Percentiles rank a stretch among this genome's conserved stretches.
These are phyloP conservation scores for Mycena crocata DNA, from an alignment of 768 basidiomycete species.

Conservation along the genomic window DNA sequence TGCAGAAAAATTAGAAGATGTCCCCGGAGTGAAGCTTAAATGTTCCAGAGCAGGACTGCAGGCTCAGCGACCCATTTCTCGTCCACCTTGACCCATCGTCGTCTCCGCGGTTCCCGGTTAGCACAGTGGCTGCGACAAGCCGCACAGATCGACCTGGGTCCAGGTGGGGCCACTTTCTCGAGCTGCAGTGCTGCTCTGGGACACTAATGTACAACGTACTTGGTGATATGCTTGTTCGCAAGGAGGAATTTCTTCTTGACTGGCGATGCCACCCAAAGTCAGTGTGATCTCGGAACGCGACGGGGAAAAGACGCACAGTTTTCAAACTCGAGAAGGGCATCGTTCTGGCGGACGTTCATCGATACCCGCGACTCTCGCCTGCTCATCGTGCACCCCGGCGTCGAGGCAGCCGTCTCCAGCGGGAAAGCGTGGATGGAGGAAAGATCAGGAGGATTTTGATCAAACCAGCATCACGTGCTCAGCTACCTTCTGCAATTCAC, in stretches of 20 bases:
- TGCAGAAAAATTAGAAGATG: not conserved
- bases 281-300: conserved; percentile 37
- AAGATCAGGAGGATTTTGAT: conserved; percentile 32
- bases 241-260: conserved; percentile 95
- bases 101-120: not conserved
- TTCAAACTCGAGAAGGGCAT: conserved; percentile 87
- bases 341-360: conserved; percentile 75
- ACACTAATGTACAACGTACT: conserved; percentile 57
- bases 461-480: conserved; percentile 25
- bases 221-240: conserved; percentile 92
- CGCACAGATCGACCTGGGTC: not conserved
- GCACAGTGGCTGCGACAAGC: conserved; percentile 15
- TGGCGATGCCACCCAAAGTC: conserved; percentile 53
- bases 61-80: too few species aligned
- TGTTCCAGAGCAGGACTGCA: not conserved
- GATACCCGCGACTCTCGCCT: conserved; percentile 75
- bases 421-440: conserved; percentile 18
- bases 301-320: conserved; percentile 68
- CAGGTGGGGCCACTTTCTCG: too few species aligned
- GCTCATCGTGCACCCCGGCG: conserved; percentile 56
- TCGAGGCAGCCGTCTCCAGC: conserved; percentile 18
- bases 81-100: not conserved
- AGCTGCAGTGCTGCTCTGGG: conserved; percentile 6
- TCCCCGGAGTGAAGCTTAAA: not conserved
- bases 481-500: not conserved